Percentiles rank a stretch among this genome's conserved stretches.
Conservation (phyloP, 164 flowering plant genomes). For the Malania oleifera region DNA sequence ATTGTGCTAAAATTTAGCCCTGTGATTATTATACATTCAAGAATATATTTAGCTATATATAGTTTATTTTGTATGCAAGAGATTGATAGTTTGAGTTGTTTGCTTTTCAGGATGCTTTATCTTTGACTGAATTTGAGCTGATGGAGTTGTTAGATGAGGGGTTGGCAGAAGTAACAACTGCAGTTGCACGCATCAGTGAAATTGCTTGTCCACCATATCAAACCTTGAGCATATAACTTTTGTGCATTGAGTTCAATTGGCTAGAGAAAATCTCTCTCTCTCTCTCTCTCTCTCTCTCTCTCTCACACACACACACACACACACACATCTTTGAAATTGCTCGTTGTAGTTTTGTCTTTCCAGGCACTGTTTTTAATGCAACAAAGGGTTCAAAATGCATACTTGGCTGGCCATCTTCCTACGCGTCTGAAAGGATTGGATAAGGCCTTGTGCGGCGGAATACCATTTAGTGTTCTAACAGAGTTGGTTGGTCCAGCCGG, state of each 20-base stretch:
- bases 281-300: no score
- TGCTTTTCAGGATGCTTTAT: slow-evolving; percentile 63
- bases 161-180: slow-evolving; percentile 46
- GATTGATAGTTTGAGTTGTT: not conserved
- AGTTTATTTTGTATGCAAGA: no score
- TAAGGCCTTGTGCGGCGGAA: slow-evolving; percentile 72
- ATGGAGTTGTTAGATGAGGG: slow-evolving; percentile 83
- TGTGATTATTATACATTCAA: no score
- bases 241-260: not conserved
- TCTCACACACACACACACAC: not conserved
- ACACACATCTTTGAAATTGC: not conserved
- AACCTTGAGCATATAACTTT: slow-evolving; percentile 39
- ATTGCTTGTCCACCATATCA: slow-evolving; percentile 61
- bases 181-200: slow-evolving; percentile 62
- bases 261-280: no score
- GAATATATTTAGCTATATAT: no score
- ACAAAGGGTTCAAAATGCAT: slow-evolving; percentile 38
- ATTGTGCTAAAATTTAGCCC: no score
- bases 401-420: slow-evolving; percentile 55
- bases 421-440: slow-evolving; percentile 68
- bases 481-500: slow-evolving; percentile 93
- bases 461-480: slow-evolving; percentile 78
- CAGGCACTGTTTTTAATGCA: slow-evolving; percentile 65
- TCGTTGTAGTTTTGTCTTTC: slow-evolving; percentile 14
- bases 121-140: slow-evolving; percentile 71